A percentile compares a stretch with the other conserved stretches of the same genome.
phyloP scores from a whole-genome alignment of 2,329 filamentous ascomycete genomes.

The Cytospora mali region DNA sequence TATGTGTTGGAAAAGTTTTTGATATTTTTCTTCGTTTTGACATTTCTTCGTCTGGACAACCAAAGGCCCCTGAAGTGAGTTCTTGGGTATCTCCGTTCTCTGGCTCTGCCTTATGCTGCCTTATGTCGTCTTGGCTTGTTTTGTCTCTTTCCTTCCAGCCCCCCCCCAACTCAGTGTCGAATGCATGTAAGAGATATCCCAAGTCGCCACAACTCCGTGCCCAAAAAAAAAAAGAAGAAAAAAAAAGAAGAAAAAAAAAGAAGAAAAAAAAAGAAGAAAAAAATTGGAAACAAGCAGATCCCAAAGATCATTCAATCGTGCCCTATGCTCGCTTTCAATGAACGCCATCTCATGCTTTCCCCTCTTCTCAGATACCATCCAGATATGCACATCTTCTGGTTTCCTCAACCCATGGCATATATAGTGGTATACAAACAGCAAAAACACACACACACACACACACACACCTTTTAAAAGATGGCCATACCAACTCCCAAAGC shows the following conservation, averaged over 20 bases:
- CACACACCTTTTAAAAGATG: neutral
- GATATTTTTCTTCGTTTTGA: too few species aligned
- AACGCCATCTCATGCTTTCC: neutral
- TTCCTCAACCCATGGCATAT: conserved; percentile 1
- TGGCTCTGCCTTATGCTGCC: too few species aligned
- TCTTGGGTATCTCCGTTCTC: neutral
- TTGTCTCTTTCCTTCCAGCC: neutral
- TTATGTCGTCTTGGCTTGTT: neutral
- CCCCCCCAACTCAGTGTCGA: neutral
- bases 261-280: too few species aligned
- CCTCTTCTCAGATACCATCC: neutral
- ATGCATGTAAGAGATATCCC: neutral
- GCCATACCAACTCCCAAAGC: conserved; percentile 19
- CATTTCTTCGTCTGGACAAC: neutral
- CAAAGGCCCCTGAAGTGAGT: neutral
- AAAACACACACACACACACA: neutral
- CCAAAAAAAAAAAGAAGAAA: neutral
- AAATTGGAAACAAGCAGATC: neutral
- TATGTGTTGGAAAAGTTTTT: neutral
- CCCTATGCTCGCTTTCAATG: neutral
- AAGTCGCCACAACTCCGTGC: neutral
- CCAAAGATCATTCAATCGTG: neutral
- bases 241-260: neutral
- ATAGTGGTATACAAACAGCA: neutral
- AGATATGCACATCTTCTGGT: neutral